Evolutionary conservation across 2,329 filamentous ascomycete species (phyloP), one percentile per base, ranked within the genome.

Genomic region (Fusarium ambrosium): DNA sequence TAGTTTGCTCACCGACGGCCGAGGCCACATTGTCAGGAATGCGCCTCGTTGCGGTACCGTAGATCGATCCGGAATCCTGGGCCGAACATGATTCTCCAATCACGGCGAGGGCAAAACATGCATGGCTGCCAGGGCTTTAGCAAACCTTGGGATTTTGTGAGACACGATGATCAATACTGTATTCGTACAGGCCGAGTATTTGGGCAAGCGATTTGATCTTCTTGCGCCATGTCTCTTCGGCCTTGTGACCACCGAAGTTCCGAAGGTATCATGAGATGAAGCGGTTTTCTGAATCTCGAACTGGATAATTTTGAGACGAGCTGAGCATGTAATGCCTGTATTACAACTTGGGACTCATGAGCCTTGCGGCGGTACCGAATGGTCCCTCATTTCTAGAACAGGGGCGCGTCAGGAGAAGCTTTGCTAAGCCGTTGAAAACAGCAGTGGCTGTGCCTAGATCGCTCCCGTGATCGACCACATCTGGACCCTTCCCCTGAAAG

Each of bases 371-470:
- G 43, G 24, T 24, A 7, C 62, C 48, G 48, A 64, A 56, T 41
- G 24, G 13, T 11, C 3, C 48, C 34, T 34, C n/a, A 32, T 56
- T 24, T 56, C 62, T 36, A 55, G 62, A 64, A 64, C 36, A 36
- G 13, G 53, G 34, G 48, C 62, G 13, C 48, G 20, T 7, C 27
- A 56, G 36, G 48, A 41, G n/a, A 55, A 34, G 6, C 48, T 55
- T 45, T 32, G 4, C 24, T 6, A 20, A 61, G n/a, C 24, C 22
- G 16, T 14, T 39, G 16, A 37, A 29, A 20, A 29, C 62, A 64
- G 62, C 62, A 56, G 45, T 18, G 24, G 24, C 48, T 64, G 45
- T 29, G 61, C 13, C 62, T 32, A 45, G 45, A 56, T 36, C 48
- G 9, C 11, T 41, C 53, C 22, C 36, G 20, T 22, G 45, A 18